Evolutionary conservation across 2,329 filamentous ascomycete genomes (phyloP), one percentile per base, ranked within the genome.

Genomic region (Amauroascus verrucosus): DNA sequence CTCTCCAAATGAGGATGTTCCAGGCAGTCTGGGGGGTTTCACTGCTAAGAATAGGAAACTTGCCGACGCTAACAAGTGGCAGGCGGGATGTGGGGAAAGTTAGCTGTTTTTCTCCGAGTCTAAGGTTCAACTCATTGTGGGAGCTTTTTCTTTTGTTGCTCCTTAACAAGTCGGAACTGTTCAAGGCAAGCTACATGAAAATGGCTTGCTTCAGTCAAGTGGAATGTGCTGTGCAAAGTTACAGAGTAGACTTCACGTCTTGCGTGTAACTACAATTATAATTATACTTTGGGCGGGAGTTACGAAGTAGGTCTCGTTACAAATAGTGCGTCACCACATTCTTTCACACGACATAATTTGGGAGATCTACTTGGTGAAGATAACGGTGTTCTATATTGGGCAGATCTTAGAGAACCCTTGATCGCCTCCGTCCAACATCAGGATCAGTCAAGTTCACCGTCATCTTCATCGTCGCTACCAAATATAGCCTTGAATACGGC

Each of bases 401-500:
- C 9, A 24, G 40, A 26, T 2, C 3, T 43, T 38, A n/a, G 14
- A 9, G 6, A 9, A 14, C 16, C 14, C 35, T 16, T n/a, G n/a
- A 18, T 38, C 4, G 35, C 14, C 18, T 16, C 13, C 13, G 32
- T 2, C n/a, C 2, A 18, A 18, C 9, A 9, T 30, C 26, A 6
- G 6, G 28, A 14, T 46, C 20, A 53, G 16, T 53, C 50, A 26
- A 53, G 24, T 6, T 26, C 63, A 13, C 72, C 70, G 28, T 80
- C 72, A 53, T 88, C 84, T 61, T 88, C 85, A 59, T 85, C 84
- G 63, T 86, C 86, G 65, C 89, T 88, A 5, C 90, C 91, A 77
- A 97, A 97, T 28, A 97, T 89, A n/a, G 88, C 87, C 60, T 81
- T 87, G 62, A 96, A 89, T 0, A 96, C 83, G 41, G 86, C 86